Conservation (phyloP, 495 filamentous ascomycete genomes). For the Talaromyces thailandensis region DNA sequence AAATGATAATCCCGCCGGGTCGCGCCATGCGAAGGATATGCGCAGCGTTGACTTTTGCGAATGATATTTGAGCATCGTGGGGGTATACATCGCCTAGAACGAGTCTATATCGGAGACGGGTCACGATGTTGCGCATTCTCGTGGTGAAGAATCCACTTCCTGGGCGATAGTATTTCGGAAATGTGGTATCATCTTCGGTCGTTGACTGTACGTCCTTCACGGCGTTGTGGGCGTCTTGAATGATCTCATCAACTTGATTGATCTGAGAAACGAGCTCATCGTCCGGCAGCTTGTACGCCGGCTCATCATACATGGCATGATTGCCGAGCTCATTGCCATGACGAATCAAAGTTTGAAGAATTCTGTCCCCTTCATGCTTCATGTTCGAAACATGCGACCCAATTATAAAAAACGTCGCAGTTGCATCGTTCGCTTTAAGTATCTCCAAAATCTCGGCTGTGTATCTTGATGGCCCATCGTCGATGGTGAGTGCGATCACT, state of each 20-base stretch:
- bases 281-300: slow-evolving; percentile 39
- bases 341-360: slow-evolving; percentile 51
- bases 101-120: slow-evolving; percentile 49
- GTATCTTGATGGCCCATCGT: slow-evolving; percentile 69
- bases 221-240: slow-evolving; percentile 45
- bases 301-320: slow-evolving; percentile 80
- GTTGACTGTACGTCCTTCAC: slow-evolving; percentile 7
- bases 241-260: slow-evolving; percentile 31
- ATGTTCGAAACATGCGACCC: slow-evolving; percentile 60
- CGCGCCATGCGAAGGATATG: slow-evolving; percentile 71
- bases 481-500: slow-evolving; percentile 71
- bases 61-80: slow-evolving; percentile 72
- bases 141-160: slow-evolving; percentile 72
- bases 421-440: slow-evolving; percentile 46
- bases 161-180: slow-evolving; percentile 61
- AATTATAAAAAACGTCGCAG: slow-evolving; percentile 73
- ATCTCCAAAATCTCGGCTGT: slow-evolving; percentile 62
- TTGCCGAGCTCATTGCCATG: slow-evolving; percentile 68
- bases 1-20: slow-evolving; percentile 70
- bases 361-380: slow-evolving; percentile 25
- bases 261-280: slow-evolving; percentile 30
- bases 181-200: slow-evolving; percentile 14
- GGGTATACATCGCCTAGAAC: slow-evolving; percentile 79
- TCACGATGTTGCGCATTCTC: slow-evolving; percentile 50
- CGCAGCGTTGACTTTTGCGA: slow-evolving; percentile 58